A percentile compares a stretch with the other conserved stretches of the same genome.
phyloP scores from a whole-genome alignment of 176 grass and related monocot species.

The Eleusine coracana region DNA sequence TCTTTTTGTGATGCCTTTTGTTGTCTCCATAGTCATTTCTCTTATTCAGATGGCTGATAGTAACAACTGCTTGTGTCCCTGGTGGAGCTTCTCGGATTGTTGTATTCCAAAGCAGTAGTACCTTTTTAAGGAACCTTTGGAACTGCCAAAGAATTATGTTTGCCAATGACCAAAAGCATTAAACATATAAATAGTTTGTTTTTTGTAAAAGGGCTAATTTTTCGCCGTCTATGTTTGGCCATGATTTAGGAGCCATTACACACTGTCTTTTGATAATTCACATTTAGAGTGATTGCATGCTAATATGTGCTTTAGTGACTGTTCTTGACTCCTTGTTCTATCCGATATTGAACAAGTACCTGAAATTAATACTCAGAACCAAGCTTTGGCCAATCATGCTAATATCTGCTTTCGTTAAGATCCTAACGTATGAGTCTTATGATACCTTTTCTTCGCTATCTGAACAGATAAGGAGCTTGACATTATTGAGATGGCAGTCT shows the following conservation, averaged over 20 bases:
- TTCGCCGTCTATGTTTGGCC: not conserved
- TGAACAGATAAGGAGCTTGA: constrained; percentile 83
- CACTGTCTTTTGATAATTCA: not conserved
- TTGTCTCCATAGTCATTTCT: not conserved
- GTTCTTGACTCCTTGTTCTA: not conserved
- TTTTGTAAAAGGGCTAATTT: not conserved
- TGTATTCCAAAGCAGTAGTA: not conserved
- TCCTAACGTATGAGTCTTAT: not conserved
- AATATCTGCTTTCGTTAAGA: not conserved
- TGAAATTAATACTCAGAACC: not conserved
- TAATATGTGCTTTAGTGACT: not conserved
- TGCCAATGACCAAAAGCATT: not conserved
- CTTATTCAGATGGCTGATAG: not conserved
- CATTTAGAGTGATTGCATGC: not conserved
- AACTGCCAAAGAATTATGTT: not conserved
- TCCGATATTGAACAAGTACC: not conserved
- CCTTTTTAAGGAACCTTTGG: not conserved
- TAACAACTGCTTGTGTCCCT: not conserved
- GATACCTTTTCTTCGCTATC: not conserved
- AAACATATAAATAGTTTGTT: not conserved
- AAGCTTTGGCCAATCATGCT: not conserved
- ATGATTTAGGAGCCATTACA: not conserved
- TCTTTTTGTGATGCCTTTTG: not conserved
- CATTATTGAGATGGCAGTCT: constrained; percentile 93
- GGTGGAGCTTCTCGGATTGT: not conserved